A percentile compares a stretch with the other conserved stretches of the same genome.
phyloP scores from a whole-genome alignment of 2,329 filamentous ascomycete species.

The Penicillium brasilianum region DNA sequence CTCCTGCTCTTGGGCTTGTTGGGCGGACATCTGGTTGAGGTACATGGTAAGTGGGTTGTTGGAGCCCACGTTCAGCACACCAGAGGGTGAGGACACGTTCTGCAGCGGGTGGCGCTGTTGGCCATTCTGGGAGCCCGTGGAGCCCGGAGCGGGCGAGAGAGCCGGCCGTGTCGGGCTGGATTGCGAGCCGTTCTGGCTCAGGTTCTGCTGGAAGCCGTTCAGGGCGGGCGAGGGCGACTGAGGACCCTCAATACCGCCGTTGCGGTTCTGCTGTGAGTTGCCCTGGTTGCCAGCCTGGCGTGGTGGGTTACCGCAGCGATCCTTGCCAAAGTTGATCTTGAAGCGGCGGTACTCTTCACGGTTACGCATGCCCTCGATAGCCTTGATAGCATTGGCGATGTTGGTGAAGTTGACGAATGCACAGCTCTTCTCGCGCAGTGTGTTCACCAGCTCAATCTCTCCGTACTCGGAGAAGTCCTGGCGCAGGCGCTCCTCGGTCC shows the following conservation, averaged over 20 bases:
- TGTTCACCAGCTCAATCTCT: conserved; percentile 97
- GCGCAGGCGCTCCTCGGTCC: conserved; percentile 92
- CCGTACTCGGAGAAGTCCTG: conserved; percentile 98
- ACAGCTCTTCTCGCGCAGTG: conserved; percentile 96
- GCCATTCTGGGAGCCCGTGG: conserved; percentile 60
- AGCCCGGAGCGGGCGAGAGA: conserved; percentile 59
- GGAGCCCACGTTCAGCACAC: conserved; percentile 75
- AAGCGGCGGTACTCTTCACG: conserved; percentile 97
- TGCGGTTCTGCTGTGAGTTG: conserved; percentile 69
- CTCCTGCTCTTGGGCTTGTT: conserved; percentile 70
- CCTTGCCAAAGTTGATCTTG: conserved; percentile 99
- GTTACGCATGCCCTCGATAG: conserved; percentile 91
- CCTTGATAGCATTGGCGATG: conserved; percentile 99
- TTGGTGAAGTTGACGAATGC: conserved; percentile 99
- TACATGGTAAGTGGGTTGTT: conserved; percentile 95
- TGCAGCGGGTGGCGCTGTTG: conserved; percentile 65
- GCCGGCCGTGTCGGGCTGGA: conserved; percentile 65
- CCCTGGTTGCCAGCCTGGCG: conserved; percentile 71
- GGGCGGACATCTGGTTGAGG: conserved; percentile 72
- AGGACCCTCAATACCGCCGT: conserved; percentile 59
- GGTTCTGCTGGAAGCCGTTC: conserved; percentile 62
- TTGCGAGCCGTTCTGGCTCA: conserved; percentile 61
- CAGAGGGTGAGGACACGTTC: conserved; percentile 62
- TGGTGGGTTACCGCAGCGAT: conserved; percentile 94
- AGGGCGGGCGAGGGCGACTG: conserved; percentile 60